Base-by-base conservation (phyloP, 768 basidiomycete genomes). In the Lactarius evosmus region DNA sequence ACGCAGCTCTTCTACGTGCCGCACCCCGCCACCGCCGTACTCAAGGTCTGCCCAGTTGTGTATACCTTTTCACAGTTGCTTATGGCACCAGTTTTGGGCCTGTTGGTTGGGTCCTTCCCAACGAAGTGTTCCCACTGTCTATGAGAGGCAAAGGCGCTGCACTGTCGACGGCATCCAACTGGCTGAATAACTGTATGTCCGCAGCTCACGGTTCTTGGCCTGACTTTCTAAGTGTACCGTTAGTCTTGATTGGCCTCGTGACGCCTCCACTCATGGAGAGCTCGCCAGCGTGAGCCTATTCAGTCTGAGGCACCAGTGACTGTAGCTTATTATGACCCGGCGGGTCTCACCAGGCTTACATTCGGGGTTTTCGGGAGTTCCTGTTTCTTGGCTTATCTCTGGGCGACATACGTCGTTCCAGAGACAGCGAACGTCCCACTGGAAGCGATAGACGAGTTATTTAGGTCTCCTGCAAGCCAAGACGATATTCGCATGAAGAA, bases 141-240 rank as follows among this genome's bases (percentile, higher is more conserved):
- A 80, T 90, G 75, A 80, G 92, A 66, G 87, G 89, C 68, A 87
- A 86, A 71, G 93, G 93, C 54, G 92, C 94, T 5, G 84, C 91
- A 27, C 70, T 95, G 25, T 86, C 90, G 22, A 93, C 92, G 2
- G 88, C 90, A 3, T 89, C 88, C n/a, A 91, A 90, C 67, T 93
- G 91, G 91, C 69, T 83, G 29, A 93, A 93, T 70, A 93, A 93
- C 63, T 93, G 75, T 76, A 58, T 44, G 75, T 68, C n/a, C 7
- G 36, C 14, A 25, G 12, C 7, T 8, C n/a, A 8, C n/a, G 36
- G 16, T 59, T 41, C 29, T 5, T 22, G n/a, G 30, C 19, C 25
- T 14, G 32, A 3, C 7, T 11, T 44, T 34, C 33, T 46, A 36
- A 19, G 34, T 17, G 11, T 7, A 7, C 27, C 12, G 22, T 22